Conservation (phyloP, 345 rosid species). For the Microcos paniculata region DNA sequence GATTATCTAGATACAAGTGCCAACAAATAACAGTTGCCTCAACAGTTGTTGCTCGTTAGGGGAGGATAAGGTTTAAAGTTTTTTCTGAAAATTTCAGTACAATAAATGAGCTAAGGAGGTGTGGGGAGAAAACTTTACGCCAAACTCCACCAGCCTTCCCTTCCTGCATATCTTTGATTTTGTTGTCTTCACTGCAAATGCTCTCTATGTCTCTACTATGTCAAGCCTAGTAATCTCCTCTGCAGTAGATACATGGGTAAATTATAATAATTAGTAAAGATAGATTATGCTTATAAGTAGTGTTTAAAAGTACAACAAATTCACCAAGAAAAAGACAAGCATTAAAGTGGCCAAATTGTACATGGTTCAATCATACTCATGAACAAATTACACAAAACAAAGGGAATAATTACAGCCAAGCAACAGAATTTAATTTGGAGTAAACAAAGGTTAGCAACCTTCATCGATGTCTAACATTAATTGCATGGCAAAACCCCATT, state of each 20-base stretch:
- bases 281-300: not conserved
- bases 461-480: not conserved
- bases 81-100: not conserved
- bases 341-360: not conserved
- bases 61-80: no score
- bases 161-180: not conserved
- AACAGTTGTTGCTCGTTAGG: no score
- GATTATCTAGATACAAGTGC: no score
- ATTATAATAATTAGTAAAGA: not conserved
- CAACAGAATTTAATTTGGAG: not conserved
- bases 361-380: not conserved
- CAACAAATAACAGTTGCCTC: no score
- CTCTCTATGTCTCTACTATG: not conserved
- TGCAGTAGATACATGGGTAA: not conserved
- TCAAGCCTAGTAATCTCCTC: not conserved
- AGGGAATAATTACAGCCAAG: not conserved
- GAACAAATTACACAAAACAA: not conserved
- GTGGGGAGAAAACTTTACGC: not conserved
- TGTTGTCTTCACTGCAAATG: not conserved
- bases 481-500: not conserved
- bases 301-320: not conserved
- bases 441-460: not conserved
- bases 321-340: not conserved
- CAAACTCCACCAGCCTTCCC: not conserved
- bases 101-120: not conserved